phyloP scores from a whole-genome alignment of 108 stramenopile genomes.

The Mediolabrus comicus region DNA sequence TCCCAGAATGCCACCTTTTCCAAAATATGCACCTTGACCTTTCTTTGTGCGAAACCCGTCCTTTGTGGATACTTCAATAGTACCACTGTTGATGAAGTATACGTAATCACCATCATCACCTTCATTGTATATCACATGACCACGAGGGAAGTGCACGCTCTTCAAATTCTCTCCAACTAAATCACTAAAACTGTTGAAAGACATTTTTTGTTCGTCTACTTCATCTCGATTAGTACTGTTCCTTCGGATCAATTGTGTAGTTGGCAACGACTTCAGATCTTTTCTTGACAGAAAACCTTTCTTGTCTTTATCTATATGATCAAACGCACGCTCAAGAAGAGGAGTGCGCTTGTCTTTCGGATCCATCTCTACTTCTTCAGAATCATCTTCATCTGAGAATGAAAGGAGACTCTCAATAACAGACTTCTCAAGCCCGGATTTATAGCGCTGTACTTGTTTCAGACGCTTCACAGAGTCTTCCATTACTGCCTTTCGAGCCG shows the following conservation, averaged over 20 bases:
- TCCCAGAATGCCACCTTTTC: constrained; percentile 43
- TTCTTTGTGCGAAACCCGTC: constrained; percentile 48
- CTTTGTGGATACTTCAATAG: constrained; percentile 57
- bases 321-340: constrained; percentile 74
- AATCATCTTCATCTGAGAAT: constrained; percentile 35
- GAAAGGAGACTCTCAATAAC: constrained; percentile 46
- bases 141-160: constrained; percentile 66
- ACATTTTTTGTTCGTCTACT: constrained; percentile 27
- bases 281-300: constrained; percentile 65
- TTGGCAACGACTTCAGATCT: constrained; percentile 39
- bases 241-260: constrained; percentile 18
- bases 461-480: constrained; percentile 73
- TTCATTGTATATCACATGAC: constrained; percentile 78
- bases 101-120: constrained; percentile 81
- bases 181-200: constrained; percentile 42
- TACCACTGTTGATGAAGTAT: constrained; percentile 86
- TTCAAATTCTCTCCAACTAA: constrained; percentile 37
- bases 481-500: constrained; percentile 74
- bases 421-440: constrained; percentile 48
- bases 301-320: constrained; percentile 71
- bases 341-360: constrained; percentile 46
- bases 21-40: constrained; percentile 52
- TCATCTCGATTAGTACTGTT: constrained; percentile 15
- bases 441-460: constrained; percentile 43
- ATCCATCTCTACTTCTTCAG: constrained; percentile 6